Conservation (phyloP, 208 protist species). For the Herpetomonas muscarum region DNA sequence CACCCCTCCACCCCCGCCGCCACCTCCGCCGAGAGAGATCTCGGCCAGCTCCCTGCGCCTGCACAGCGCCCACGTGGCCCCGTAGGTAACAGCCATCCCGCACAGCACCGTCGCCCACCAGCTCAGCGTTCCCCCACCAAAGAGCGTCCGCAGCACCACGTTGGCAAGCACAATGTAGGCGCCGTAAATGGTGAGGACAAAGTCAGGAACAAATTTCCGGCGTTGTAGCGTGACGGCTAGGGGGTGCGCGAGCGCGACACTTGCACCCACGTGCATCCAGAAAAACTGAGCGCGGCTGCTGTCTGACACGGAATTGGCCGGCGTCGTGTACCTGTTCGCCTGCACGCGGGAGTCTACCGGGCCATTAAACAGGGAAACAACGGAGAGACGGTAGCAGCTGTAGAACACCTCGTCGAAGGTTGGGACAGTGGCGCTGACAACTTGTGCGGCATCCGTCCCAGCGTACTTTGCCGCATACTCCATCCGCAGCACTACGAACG, state of each 20-base stretch:
- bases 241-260: conserved; percentile 33
- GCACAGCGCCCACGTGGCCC: conserved; percentile 43
- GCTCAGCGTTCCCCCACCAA: conserved; percentile 24
- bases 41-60: conserved; percentile 64
- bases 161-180: conserved; percentile 54
- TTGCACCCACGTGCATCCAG: conserved; percentile 55
- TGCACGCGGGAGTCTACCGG: neutral
- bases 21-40: conserved; percentile 27
- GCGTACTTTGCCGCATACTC: neutral
- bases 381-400: conserved; percentile 50
- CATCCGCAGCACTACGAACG: conserved; percentile 21
- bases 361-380: conserved; percentile 42
- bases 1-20: neutral
- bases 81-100: conserved; percentile 32
- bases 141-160: conserved; percentile 28
- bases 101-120: conserved; percentile 54
- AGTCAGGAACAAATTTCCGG: conserved; percentile 79
- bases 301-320: neutral
- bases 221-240: conserved; percentile 64
- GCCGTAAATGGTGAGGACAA: conserved; percentile 67
- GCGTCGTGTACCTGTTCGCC: neutral
- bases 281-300: conserved; percentile 40
- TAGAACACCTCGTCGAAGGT: neutral
- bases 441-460: too few relatives aligned
- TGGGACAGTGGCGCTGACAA: neutral